These are phyloP conservation scores for Coemansia sp. DNA, from an alignment of 192 early-diverging fungal genomes.

Conservation along the genomic window DNA sequence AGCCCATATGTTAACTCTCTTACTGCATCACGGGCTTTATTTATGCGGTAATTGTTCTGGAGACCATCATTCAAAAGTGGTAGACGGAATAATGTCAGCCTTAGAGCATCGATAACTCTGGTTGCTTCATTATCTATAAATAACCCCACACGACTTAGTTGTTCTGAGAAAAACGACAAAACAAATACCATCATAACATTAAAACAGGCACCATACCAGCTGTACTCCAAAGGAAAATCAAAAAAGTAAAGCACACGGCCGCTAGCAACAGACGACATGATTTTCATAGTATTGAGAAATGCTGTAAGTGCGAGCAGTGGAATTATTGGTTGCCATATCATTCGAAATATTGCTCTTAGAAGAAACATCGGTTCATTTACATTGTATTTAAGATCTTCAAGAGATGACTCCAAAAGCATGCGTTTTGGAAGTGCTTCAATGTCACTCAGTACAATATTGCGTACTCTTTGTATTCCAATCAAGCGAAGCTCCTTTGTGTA, in stretches of 20 bases:
- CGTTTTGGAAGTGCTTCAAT: conserved; percentile 1
- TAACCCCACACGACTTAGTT: not conserved
- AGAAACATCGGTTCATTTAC: not conserved
- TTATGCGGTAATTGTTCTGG: conserved; percentile 1
- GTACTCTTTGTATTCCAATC: conserved; percentile 10
- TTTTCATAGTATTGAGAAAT: conserved; percentile 4
- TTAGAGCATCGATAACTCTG: conserved; percentile 6
- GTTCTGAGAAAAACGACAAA: not conserved
- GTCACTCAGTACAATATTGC: conserved; percentile 26
- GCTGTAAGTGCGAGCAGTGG: not conserved
- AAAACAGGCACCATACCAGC: conserved; percentile 20
- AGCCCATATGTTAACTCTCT: not conserved
- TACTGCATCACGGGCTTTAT: not conserved
- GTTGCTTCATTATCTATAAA: not conserved
- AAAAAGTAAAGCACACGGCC: conserved; percentile 22
- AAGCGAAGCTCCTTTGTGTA: conserved; percentile 24
- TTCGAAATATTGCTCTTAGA: not conserved
- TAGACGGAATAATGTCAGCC: conserved; percentile 27
- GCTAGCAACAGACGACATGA: not conserved
- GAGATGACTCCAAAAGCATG: not conserved
- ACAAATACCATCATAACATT: not conserved
- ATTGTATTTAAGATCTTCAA: not conserved
- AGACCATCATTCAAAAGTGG: conserved; percentile 15
- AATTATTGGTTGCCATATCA: conserved; percentile 32
- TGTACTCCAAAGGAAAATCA: conserved; percentile 12